Evolutionary conservation across 352 stramenopile genomes (phyloP), one percentile per base, ranked within the genome.

Genomic region (Pythium insidiosum): DNA sequence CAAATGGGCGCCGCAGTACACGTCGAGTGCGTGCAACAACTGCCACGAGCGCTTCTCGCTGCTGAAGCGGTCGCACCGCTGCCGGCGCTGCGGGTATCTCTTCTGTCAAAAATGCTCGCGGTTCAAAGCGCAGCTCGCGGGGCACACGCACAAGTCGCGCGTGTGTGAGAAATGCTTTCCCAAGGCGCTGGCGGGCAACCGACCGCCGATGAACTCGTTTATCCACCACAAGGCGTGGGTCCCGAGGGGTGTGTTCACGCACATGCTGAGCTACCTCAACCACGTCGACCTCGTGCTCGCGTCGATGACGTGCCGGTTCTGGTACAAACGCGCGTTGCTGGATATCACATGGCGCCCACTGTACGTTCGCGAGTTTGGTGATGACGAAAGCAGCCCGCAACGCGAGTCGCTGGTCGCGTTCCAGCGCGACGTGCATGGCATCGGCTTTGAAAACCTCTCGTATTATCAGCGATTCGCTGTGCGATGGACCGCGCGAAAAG

Each of bases 241-340:
- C 25, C 78, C 81, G 23, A 71, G 81, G 15, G 81, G 81, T 29
- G 75, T 93, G 20, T 93, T 93, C 57, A 74, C 81, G 29, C 76
- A 88, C 53, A 93, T 93, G 81, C 58, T 91, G 31, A 82, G 81
- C 43, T 93, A 87, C 38, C 43, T 93, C 38, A 90, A 93, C 62
- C 79, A 91, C 59, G 81, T 91, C 23, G 81, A 93, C 35, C 44
- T 93, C 29, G 86, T 73, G 46, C 49, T 93, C 20, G 81, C 80
- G 33, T 87, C 75, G 6, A 93, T 93, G 81, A 86, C 75, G 10
- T 93, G 81, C 38, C 63, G 78, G 3, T 89, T 88, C 47, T 93
- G 77, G 77, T 90, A 89, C 66, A 88, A 89, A 55, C 64, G 81
- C 38, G 78, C 81, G 38, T 52, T 88, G 46, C 61, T 93, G 26